Evolutionary conservation across 306 rosid genomes (phyloP), one percentile per base, ranked within the genome.

Genomic region (Senna tora): DNA sequence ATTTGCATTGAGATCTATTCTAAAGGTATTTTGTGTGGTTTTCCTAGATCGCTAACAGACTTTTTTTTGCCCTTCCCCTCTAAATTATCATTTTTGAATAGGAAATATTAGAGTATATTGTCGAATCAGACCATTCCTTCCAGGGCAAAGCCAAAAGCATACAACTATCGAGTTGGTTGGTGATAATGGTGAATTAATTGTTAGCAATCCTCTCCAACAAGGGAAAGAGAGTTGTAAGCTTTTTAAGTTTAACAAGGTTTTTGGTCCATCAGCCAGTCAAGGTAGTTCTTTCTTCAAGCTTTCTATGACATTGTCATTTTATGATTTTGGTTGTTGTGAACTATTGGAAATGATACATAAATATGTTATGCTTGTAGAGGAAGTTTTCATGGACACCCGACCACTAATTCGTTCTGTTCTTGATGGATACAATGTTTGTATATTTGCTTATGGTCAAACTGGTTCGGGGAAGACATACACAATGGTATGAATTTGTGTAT

Each of bases 381-480:
- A 89, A 60, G 84, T 88, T 22, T 89, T 78, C 79, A 33, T 79
- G 41, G 94, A 89, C 67, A 89, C 89, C 15, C 87, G 73, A 72
- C 91, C 91, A 7, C 72, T 89, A 59, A 76, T 86, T 70, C 89
- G 89, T 30, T 86, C 89, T 47, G 94, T 89, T 47, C 86, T 89
- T 16, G 94, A 89, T 59, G 94, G 91, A 50, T 89, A 84, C 80
- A 86, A 80, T 76, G 94, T 89, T 56, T 89, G 94, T 65, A 89
- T 89, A 86, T 89, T 89, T 84, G 94, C 91, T 33, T 89, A 89
- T 72, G 94, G 94, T 59, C 94, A 89, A 80, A 89, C 94, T 60
- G 94, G 91, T 21, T 88, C 94, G 1, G 94, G 94, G 64, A 88
- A 88, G 79, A 89, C 94, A 9, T 84, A 84, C 53, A 89, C 94